phyloP scores from a whole-genome alignment of 768 basidiomycete genomes.

The Nevesoporus exiguus region DNA sequence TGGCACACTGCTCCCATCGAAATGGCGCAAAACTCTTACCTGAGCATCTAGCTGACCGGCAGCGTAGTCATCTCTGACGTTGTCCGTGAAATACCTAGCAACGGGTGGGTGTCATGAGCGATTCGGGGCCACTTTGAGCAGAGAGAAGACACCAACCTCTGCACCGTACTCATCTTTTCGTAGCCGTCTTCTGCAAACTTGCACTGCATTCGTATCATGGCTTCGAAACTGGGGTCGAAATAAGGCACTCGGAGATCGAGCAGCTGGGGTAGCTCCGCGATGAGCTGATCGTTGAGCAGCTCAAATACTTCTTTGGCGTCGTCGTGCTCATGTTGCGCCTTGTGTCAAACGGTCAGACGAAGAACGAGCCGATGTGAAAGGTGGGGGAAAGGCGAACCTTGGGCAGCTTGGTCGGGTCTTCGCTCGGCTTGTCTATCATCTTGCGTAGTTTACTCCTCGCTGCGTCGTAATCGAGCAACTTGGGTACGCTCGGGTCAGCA shows the following conservation, averaged over 20 bases:
- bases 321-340: constrained; percentile 94
- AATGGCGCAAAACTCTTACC: constrained; percentile 37
- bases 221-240: constrained; percentile 98
- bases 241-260: constrained; percentile 95
- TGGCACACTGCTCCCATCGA: not conserved
- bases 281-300: constrained; percentile 87
- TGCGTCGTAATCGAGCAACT: constrained; percentile 95
- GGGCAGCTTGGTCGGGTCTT: constrained; percentile 89
- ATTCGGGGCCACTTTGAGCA: not conserved
- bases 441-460: constrained; percentile 89
- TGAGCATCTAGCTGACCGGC: constrained; percentile 95
- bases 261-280: constrained; percentile 85
- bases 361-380: not conserved
- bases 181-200: constrained; percentile 99
- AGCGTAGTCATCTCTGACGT: constrained; percentile 93
- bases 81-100: constrained; percentile 81
- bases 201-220: constrained; percentile 97
- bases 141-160: constrained; percentile 48
- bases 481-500: not conserved
- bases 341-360: not conserved
- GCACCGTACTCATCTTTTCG: constrained; percentile 92
- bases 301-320: constrained; percentile 94
- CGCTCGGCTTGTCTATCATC: constrained; percentile 85
- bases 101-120: not conserved
- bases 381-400: constrained; percentile 42